Base-by-base conservation (phyloP, 768 basidiomycete genomes). In the Coprinellus micaceus region DNA sequence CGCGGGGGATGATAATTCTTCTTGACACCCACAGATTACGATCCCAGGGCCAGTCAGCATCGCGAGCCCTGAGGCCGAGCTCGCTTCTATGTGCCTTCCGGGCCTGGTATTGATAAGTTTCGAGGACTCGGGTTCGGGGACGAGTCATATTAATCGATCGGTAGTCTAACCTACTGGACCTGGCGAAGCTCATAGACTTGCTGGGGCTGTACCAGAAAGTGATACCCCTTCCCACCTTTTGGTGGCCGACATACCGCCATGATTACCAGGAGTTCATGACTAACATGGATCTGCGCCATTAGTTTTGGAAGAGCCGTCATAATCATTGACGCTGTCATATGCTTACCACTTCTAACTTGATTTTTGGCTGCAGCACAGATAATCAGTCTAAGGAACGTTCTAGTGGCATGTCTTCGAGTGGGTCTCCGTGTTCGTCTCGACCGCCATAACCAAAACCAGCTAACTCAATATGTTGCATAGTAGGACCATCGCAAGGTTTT, bases 1-100 rank as follows among this genome's bases (percentile, higher is more conserved):
- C 87, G 5, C 82, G 89, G 50, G 84, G 89, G 10, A 84, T 94
- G 79, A 94, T 94, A 89, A 90, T 92, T 90, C 61, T 91, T 91
- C 10, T 86, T 85, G 4, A 89, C 91, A 19, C 86, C 12, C 90
- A 95, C 67, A 86, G 91, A 40, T 77, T 94, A 19, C 89, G 86
- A 63, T 80, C 89, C 1, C 91, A 94, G 66, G 84, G 94, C 54
- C 83, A 85, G 65, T 84, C 87, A 13, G 89, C 91, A 1, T 89
- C 85, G 13, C 79, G 78, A 6, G 89, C 93, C 13, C 80, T 94
- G 91, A 94, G 59, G 77, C 94, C 57, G 78, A 75, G 52, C 61
- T 75, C 43, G 84, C 82, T 64, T 87, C 90, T 71, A 77, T 93
- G 69, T 89, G 91, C 65, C 71, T 89, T 26, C 87, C 87, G 2